Conservation (phyloP, 495 filamentous ascomycete genomes). For the Penicillium desertorum region DNA sequence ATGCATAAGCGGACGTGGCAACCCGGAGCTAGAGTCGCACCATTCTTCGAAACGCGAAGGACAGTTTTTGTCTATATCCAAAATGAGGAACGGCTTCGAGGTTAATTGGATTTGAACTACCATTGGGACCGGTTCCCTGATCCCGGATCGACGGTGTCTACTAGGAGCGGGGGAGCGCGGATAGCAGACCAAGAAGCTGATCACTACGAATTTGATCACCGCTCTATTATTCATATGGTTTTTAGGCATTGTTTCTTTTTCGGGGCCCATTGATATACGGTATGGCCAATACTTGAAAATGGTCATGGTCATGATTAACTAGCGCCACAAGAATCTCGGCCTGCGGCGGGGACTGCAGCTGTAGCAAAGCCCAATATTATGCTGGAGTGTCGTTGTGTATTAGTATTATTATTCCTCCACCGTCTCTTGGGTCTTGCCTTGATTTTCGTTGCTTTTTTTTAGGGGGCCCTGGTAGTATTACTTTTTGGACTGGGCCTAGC, state of each 20-base stretch:
- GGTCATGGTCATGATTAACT: conserved; percentile 1
- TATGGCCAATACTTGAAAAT: neutral
- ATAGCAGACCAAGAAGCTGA: conserved; percentile 1
- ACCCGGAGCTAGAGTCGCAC: conserved; percentile 8
- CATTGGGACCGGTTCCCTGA: conserved; percentile 25
- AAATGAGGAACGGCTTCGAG: neutral
- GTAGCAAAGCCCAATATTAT: conserved; percentile 6
- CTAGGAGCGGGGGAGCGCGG: conserved; percentile 11
- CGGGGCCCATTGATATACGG: neutral
- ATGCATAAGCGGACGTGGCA: conserved; percentile 10
- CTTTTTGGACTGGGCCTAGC: conserved; percentile 13
- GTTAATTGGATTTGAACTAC: neutral
- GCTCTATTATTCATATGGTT: neutral
- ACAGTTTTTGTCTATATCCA: neutral
- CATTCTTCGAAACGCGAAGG: neutral
- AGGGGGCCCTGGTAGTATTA: conserved; percentile 4
- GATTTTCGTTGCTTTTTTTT: conserved; percentile 5
- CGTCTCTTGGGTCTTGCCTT: conserved; percentile 2
- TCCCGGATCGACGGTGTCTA: conserved; percentile 27
- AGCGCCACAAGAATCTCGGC: conserved; percentile 2
- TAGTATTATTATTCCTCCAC: conserved; percentile 2
- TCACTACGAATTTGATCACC: conserved; percentile 1
- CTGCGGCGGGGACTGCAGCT: conserved; percentile 1
- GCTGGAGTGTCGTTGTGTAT: neutral
- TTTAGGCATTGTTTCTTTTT: neutral